phyloP scores from a whole-genome alignment of 805 yeast genomes.

The Metschnikowia baotianmanensis region DNA sequence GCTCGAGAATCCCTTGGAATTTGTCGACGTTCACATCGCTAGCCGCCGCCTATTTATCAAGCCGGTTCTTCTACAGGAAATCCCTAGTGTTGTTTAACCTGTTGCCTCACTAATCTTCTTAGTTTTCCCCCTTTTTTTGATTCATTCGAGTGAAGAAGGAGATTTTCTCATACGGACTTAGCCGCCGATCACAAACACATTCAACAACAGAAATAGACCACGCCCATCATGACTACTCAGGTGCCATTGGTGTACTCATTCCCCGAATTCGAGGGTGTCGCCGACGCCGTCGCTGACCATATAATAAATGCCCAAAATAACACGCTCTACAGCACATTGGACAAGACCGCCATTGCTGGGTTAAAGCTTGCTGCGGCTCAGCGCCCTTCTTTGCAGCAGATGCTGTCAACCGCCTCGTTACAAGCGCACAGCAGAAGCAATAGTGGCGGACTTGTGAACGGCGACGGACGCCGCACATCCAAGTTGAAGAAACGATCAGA shows the following conservation, averaged over 20 bases:
- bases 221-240: slow-evolving; percentile 73
- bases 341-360: slow-evolving; percentile 30
- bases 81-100: no score
- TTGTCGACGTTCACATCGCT: no score
- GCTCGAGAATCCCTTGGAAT: no score
- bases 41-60: no score
- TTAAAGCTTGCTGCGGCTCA: slow-evolving; percentile 27
- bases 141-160: no score
- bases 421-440: slow-evolving; percentile 18
- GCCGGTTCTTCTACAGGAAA: no score
- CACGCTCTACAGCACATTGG: slow-evolving; percentile 50
- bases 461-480: slow-evolving; percentile 14
- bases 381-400: slow-evolving; percentile 16
- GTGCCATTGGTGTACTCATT: slow-evolving; percentile 93
- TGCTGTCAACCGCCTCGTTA: slow-evolving; percentile 12
- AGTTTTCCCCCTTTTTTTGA: no score
- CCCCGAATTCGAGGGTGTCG: slow-evolving; percentile 85
- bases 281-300: slow-evolving; percentile 96
- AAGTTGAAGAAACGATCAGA: slow-evolving; percentile 55
- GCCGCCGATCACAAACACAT: background rate
- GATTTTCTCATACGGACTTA: background rate
- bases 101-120: no score
- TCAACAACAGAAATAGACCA: background rate
- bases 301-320: slow-evolving; percentile 83
- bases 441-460: slow-evolving; percentile 12